phyloP scores from a whole-genome alignment of 441 rosid genomes.

The Monsonia emarginata region DNA sequence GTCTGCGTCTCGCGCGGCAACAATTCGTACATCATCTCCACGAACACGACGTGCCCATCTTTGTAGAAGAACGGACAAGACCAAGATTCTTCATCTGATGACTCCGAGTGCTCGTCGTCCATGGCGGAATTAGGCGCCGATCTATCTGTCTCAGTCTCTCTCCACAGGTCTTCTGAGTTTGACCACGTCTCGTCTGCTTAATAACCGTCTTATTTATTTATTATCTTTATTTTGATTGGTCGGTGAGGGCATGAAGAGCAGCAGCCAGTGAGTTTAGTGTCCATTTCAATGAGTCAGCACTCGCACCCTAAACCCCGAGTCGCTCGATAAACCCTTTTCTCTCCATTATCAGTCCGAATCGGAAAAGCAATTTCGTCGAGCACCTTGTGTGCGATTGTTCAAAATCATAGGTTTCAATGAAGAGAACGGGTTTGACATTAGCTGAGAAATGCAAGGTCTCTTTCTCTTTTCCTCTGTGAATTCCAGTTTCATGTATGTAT shows the following conservation, averaged over 20 bases:
- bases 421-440: neutral
- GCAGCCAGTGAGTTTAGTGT: neutral
- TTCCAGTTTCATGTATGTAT: neutral
- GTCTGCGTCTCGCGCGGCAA: conserved; percentile 56
- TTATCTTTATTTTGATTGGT: neutral
- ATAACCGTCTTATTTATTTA: neutral
- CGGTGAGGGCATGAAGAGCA: neutral
- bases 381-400: neutral
- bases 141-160: neutral
- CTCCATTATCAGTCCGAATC: neutral
- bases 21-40: conserved; percentile 72
- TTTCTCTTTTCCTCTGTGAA: neutral
- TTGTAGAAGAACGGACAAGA: conserved; percentile 34
- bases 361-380: neutral
- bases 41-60: conserved; percentile 51
- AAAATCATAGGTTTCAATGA: neutral
- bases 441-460: conserved; percentile 7
- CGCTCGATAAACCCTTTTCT: neutral
- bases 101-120: conserved; percentile 1
- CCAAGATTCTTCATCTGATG: conserved; percentile 12
- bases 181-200: neutral
- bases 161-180: neutral
- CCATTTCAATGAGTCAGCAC: neutral
- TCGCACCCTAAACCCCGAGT: neutral
- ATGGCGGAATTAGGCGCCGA: neutral